phyloP scores from a whole-genome alignment of 2,329 filamentous ascomycete species.

The Lanzia echinophila region DNA sequence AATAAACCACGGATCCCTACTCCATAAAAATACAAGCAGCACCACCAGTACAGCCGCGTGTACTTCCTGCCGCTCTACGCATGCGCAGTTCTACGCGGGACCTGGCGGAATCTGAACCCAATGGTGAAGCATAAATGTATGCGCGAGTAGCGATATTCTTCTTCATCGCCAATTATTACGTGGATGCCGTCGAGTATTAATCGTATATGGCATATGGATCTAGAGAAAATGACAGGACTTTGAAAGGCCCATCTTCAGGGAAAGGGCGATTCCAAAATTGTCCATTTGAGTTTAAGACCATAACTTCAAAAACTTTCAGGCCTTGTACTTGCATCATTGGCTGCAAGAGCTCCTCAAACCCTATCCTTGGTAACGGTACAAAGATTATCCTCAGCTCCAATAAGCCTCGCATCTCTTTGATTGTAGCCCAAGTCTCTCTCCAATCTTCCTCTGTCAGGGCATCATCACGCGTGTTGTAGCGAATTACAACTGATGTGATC shows the following conservation, averaged over 20 bases:
- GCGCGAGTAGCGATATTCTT: too few relatives aligned
- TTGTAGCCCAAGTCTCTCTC: conserved; percentile 15
- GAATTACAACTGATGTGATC: conserved; percentile 14
- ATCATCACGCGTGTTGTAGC: conserved; percentile 15
- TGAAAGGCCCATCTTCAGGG: conserved; percentile 13
- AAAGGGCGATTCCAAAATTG: conserved; percentile 16
- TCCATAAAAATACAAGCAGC: too few relatives aligned
- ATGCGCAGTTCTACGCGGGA: too few relatives aligned
- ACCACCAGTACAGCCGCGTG: too few relatives aligned
- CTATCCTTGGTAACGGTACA: conserved; percentile 11
- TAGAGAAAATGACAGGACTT: conserved; percentile 2
- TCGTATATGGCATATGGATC: too few relatives aligned
- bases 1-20: too few relatives aligned
- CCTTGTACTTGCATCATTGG: conserved; percentile 15
- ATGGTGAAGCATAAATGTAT: too few relatives aligned
- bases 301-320: conserved; percentile 13
- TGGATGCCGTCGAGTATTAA: too few relatives aligned
- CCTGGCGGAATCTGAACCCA: too few relatives aligned
- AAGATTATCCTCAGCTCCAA: conserved; percentile 13
- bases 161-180: too few relatives aligned
- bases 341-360: conserved; percentile 13
- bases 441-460: conserved; percentile 13
- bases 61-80: too few relatives aligned
- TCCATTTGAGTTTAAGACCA: conserved; percentile 10
- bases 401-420: conserved; percentile 15